These are phyloP conservation scores for Cardamine occulta DNA, from an alignment of 345 rosid genomes.

Conservation along the genomic window DNA sequence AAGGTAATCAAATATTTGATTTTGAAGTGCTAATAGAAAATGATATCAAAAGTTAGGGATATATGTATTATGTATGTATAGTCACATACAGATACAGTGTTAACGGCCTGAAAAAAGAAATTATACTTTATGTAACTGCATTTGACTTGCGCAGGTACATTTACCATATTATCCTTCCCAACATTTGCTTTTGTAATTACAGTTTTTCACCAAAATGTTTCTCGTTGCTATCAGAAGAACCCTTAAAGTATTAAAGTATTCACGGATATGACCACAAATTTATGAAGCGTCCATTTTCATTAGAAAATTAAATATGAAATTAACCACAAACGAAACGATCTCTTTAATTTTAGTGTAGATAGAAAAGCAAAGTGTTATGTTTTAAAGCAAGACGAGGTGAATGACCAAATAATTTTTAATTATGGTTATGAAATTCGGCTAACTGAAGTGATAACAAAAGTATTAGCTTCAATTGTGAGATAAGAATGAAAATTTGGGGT, in stretches of 20 bases:
- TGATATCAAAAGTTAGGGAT: background rate
- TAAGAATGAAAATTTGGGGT: background rate
- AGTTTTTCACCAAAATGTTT: background rate
- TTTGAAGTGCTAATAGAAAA: background rate
- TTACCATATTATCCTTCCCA: background rate
- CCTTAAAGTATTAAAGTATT: background rate
- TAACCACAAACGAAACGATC: background rate
- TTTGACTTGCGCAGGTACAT: background rate
- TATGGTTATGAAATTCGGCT: background rate
- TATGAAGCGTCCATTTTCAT: background rate
- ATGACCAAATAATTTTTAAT: background rate
- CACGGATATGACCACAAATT: background rate
- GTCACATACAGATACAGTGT: background rate
- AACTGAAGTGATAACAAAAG: background rate
- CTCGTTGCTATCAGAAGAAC: background rate
- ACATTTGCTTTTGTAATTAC: background rate
- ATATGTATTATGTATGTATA: too few species aligned
- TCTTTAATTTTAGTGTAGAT: background rate
- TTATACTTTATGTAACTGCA: background rate
- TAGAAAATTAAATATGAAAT: background rate
- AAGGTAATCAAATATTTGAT: background rate
- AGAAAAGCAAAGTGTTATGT: background rate
- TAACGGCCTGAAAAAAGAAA: background rate
- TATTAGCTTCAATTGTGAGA: background rate
- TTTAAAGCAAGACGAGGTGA: background rate